phyloP scores from a whole-genome alignment of 1,284 basidiomycete genomes.

The Ustilago crameri region DNA sequence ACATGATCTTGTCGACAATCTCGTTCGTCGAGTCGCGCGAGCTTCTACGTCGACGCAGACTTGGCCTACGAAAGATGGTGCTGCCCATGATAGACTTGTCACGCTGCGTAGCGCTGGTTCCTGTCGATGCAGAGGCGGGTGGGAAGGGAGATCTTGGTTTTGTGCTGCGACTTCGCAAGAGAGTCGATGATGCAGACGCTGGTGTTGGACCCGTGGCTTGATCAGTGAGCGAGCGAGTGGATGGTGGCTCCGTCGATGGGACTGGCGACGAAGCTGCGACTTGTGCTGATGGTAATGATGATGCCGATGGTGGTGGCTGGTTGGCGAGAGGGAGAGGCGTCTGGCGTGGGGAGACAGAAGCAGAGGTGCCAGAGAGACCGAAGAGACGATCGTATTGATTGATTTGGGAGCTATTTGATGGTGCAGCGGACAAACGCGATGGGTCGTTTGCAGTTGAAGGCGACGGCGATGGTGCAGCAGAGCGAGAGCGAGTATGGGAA shows the following conservation, averaged over 20 bases:
- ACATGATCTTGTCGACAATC: conserved; percentile 4
- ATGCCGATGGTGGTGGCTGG: conserved; percentile 1
- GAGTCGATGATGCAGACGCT: conserved; percentile 1
- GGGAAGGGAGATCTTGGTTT: conserved; percentile 22
- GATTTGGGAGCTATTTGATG: not conserved
- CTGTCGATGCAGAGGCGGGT: conserved; percentile 38
- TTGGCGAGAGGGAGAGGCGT: not conserved
- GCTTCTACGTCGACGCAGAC: conserved; percentile 32
- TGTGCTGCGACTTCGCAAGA: conserved; percentile 18
- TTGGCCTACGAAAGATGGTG: conserved; percentile 30
- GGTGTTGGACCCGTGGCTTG: not conserved
- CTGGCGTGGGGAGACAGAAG: conserved; percentile 12
- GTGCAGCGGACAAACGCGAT: conserved; percentile 4
- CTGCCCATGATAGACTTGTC: conserved; percentile 30
- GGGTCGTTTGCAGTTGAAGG: conserved; percentile 2
- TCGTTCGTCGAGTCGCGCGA: conserved; percentile 21
- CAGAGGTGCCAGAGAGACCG: conserved; percentile 5
- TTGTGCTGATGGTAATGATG: conserved; percentile 1
- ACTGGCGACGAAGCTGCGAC: conserved; percentile 1
- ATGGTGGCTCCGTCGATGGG: conserved; percentile 1
- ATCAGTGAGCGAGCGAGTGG: not conserved
- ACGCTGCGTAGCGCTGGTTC: conserved; percentile 26
- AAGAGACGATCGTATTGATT: conserved; percentile 32
- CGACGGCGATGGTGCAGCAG: conserved; percentile 8
- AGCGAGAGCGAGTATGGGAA: conserved; percentile 8